These are phyloP conservation scores for Nothopassalora personata DNA, from an alignment of 2,329 filamentous ascomycete species.

Conservation along the genomic window DNA sequence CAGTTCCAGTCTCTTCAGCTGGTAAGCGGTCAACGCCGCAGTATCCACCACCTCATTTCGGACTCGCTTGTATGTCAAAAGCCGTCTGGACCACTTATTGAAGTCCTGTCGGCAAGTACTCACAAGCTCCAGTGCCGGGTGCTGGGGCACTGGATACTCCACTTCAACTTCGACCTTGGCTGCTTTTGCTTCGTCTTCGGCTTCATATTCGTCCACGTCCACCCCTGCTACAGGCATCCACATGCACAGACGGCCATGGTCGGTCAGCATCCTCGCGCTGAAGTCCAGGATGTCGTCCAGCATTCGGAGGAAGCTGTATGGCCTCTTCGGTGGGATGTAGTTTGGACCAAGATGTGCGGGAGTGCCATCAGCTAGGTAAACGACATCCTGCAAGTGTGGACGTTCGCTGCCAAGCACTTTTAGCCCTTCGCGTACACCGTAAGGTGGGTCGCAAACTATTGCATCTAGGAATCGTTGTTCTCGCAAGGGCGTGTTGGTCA, in stretches of 20 bases:
- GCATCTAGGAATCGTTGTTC: constrained; percentile 65
- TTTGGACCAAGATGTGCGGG: constrained; percentile 62
- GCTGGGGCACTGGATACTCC: constrained; percentile 69
- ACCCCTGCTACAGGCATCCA: constrained; percentile 90
- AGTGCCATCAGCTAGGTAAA: constrained; percentile 63
- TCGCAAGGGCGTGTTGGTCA: constrained; percentile 76
- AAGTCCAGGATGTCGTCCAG: constrained; percentile 86
- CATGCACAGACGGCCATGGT: constrained; percentile 75
- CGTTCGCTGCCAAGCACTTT: constrained; percentile 78
- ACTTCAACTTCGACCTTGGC: constrained; percentile 46
- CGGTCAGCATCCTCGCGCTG: constrained; percentile 68
- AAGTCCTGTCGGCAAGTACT: constrained; percentile 80
- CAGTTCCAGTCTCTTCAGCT: constrained; percentile 14
- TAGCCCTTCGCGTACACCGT: constrained; percentile 87
- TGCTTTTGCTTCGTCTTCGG: constrained; percentile 4
- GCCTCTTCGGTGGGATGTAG: constrained; percentile 82
- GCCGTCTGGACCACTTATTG: constrained; percentile 83
- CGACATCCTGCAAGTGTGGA: constrained; percentile 41
- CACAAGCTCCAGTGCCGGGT: constrained; percentile 68
- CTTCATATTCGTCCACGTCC: constrained; percentile 17
- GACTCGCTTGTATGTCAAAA: constrained; percentile 78
- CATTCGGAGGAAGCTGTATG: constrained; percentile 88
- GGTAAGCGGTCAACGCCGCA: constrained; percentile 25
- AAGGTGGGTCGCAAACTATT: constrained; percentile 92
- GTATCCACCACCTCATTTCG: constrained; percentile 51